A percentile compares a stretch with the other conserved stretches of the same genome.
Evolutionary conservation across 2,329 filamentous ascomycete species (phyloP).

Genomic region (Nigrograna mackinnonii): DNA sequence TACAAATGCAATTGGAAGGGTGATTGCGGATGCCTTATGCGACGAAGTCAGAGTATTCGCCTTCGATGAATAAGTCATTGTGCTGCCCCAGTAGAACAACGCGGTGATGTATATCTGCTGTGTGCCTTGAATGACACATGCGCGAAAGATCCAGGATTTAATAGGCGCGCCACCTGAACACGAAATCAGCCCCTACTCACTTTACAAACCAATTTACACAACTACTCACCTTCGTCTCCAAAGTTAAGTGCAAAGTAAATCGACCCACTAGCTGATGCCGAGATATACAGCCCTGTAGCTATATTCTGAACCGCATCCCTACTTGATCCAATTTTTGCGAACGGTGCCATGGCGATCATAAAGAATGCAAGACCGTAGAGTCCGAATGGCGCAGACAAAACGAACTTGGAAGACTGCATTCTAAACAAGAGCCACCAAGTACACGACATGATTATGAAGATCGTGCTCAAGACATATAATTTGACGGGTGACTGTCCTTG

Average conservation of each 20-base stretch:
- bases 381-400: background rate
- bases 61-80: background rate
- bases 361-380: conserved; percentile 1
- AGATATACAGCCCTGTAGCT: background rate
- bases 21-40: background rate
- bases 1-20: background rate
- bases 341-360: background rate
- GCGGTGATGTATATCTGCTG: background rate
- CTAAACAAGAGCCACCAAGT: background rate
- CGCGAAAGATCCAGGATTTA: background rate
- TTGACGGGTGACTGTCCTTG: background rate
- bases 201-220: background rate
- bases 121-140: background rate
- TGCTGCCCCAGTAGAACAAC: background rate
- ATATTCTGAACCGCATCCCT: background rate
- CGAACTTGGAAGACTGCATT: background rate
- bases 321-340: background rate
- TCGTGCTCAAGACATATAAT: background rate
- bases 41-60: background rate
- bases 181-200: background rate
- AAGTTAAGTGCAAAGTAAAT: background rate
- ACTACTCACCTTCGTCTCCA: background rate
- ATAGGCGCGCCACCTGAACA: background rate
- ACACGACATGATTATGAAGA: background rate
- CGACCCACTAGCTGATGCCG: background rate